Conservation (phyloP, 257 asterid genomes). For the Voacanga thouarsii region DNA sequence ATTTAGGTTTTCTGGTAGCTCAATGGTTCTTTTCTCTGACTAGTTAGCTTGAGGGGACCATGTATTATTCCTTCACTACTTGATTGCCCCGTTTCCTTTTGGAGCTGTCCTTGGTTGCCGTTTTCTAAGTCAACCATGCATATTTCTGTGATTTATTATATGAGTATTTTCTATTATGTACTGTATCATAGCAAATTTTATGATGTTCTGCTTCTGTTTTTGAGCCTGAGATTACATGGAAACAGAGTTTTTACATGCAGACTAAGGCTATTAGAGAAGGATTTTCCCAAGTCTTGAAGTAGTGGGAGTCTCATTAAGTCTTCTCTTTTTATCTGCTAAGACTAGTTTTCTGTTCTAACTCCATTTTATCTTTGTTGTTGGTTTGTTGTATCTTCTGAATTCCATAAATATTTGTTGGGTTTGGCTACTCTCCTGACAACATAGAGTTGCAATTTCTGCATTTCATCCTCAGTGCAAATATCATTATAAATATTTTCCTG, state of each 20-base stretch:
- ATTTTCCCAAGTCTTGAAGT: neutral
- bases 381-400: neutral
- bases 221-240: no score
- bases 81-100: neutral
- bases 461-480: neutral
- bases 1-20: neutral
- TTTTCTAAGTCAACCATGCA: neutral
- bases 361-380: neutral
- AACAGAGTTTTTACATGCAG: no score
- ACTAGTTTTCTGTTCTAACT: neutral
- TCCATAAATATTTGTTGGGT: neutral
- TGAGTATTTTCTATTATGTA: neutral
- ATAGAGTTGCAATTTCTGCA: neutral
- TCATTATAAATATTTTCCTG: neutral
- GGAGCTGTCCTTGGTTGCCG: neutral
- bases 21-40: neutral
- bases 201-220: no score
- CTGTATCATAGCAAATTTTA: no score
- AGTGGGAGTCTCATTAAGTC: neutral
- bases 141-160: neutral
- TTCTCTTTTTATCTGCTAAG: neutral
- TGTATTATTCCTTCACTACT: neutral
- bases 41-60: neutral
- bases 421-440: neutral
- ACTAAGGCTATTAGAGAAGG: neutral